A percentile compares a stretch with the other conserved stretches of the same genome.
phyloP scores from a whole-genome alignment of 2,329 filamentous ascomycete species.

The Epichloe bromicola region DNA sequence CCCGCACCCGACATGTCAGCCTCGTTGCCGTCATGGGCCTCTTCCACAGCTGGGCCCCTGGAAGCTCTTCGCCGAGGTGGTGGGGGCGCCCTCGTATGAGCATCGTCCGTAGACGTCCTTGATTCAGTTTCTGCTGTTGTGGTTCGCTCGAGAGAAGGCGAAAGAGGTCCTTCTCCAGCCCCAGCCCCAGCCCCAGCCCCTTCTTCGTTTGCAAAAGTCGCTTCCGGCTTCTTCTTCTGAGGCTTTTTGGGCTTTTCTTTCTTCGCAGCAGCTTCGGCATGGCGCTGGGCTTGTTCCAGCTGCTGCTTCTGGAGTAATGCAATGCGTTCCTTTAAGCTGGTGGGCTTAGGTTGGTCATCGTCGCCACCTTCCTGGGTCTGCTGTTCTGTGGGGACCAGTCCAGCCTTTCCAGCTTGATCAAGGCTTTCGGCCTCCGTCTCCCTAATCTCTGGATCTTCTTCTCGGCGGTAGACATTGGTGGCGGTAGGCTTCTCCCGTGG shows the following conservation, averaged over 20 bases:
- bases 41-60: conserved; percentile 28
- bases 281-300: conserved; percentile 71
- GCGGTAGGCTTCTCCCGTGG: conserved; percentile 55
- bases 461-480: conserved; percentile 67
- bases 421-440: conserved; percentile 52
- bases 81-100: conserved; percentile 22
- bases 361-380: conserved; percentile 35
- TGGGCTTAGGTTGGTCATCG: conserved; percentile 80
- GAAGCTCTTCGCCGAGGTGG: conserved; percentile 41
- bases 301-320: conserved; percentile 90
- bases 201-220: conserved; percentile 19
- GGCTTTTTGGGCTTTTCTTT: conserved; percentile 76
- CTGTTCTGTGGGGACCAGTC: conserved; percentile 34
- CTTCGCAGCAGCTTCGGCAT: conserved; percentile 64
- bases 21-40: conserved; percentile 47
- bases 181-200: conserved; percentile 17
- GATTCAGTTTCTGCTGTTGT: conserved; percentile 34
- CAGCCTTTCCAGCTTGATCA: conserved; percentile 57
- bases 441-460: conserved; percentile 68
- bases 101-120: conserved; percentile 38
- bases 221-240: conserved; percentile 53
- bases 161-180: conserved; percentile 17
- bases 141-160: conserved; percentile 28
- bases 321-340: conserved; percentile 89
- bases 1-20: conserved; percentile 52